phyloP scores from a whole-genome alignment of 805 yeast genomes.

The Saturnispora hagleri region DNA sequence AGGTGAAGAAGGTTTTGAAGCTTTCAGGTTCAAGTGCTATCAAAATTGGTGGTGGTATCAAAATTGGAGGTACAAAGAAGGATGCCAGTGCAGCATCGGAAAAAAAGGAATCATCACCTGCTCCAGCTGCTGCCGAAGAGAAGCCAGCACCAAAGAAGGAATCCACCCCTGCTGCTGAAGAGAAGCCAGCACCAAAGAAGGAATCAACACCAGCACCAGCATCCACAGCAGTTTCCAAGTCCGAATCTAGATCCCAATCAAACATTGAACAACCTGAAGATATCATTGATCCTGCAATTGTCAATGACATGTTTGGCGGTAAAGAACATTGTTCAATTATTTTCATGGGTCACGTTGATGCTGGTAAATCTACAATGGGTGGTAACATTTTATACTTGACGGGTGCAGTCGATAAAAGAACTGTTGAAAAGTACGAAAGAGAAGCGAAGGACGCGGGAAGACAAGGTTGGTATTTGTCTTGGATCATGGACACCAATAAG shows the following conservation, averaged over 20 bases:
- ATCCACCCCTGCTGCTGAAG: conserved; percentile 14
- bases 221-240: conserved; percentile 10
- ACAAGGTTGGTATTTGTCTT: conserved; percentile 98
- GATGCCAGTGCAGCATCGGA: conserved; percentile 24
- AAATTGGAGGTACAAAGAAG: conserved; percentile 28
- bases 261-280: conserved; percentile 69
- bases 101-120: conserved; percentile 16
- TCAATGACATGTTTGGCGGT: conserved; percentile 91
- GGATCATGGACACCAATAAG: conserved; percentile 99
- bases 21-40: conserved; percentile 46
- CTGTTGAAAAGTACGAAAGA: conserved; percentile 94
- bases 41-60: conserved; percentile 31
- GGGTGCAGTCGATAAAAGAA: conserved; percentile 97
- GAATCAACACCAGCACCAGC: conserved; percentile 7
- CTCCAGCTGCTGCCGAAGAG: conserved; percentile 24
- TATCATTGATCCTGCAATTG: conserved; percentile 75
- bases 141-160: conserved; percentile 19
- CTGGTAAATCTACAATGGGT: conserved; percentile 99
- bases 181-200: conserved; percentile 10
- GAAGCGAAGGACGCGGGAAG: conserved; percentile 99
- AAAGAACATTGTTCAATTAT: conserved; percentile 95
- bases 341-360: conserved; percentile 99
- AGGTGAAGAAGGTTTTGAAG: conserved; percentile 54
- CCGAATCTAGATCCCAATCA: conserved; percentile 15
- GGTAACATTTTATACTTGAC: conserved; percentile 90